These are phyloP conservation scores for Hyaloperonospora arabidopsidis DNA, from an alignment of 352 stramenopile genomes.

Conservation along the genomic window DNA sequence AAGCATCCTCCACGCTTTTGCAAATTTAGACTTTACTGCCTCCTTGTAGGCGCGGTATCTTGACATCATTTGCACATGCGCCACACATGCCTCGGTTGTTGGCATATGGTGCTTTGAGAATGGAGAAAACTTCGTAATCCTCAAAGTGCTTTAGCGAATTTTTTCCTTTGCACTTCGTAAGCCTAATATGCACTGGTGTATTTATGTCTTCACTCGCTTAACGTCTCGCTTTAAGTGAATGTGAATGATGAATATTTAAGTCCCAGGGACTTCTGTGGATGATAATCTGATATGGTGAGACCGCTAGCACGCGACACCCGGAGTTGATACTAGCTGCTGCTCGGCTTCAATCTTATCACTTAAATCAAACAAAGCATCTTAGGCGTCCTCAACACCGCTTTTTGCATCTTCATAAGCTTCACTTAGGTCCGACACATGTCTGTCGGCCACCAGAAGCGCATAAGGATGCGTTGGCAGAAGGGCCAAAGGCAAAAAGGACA, in stretches of 20 bases:
- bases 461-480: too few relatives aligned
- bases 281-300: neutral
- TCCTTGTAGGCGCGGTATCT: too few relatives aligned
- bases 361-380: slow-evolving; percentile 2
- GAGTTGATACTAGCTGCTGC: neutral
- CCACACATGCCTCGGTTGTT: neutral
- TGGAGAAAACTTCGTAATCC: neutral
- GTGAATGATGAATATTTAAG: neutral
- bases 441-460: neutral
- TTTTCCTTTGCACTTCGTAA: neutral
- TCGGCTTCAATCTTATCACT: neutral
- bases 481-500: too few relatives aligned
- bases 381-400: neutral
- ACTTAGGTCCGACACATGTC: neutral
- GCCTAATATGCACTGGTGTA: neutral
- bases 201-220: too few relatives aligned
- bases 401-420: neutral
- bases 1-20: neutral
- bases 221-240: too few relatives aligned
- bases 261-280: neutral
- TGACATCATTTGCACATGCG: neutral
- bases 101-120: slow-evolving; percentile 4
- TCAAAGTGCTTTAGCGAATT: neutral
- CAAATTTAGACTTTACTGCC: neutral
- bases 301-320: neutral